These are phyloP conservation scores for Leccinum barrowsii DNA, from an alignment of 768 basidiomycete species.

Conservation along the genomic window DNA sequence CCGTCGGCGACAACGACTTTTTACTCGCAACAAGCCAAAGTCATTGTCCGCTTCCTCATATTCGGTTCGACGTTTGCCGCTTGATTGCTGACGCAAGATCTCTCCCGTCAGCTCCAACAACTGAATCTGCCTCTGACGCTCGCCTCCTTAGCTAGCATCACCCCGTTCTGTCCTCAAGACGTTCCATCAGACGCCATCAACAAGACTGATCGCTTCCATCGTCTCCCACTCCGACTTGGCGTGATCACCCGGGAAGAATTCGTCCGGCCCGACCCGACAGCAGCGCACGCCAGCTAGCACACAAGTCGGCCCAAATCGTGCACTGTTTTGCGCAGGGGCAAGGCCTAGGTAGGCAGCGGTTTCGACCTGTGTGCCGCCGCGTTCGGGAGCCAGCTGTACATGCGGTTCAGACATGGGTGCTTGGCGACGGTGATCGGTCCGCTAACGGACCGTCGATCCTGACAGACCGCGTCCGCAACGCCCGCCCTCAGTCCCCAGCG, in stretches of 20 bases:
- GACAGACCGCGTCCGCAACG: conserved; percentile 12
- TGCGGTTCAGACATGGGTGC: not conserved
- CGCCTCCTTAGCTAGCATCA: conserved; percentile 61
- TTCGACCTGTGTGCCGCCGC: conserved; percentile 95
- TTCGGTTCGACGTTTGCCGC: not conserved
- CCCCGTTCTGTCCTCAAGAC: conserved; percentile 71
- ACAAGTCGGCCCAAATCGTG: conserved; percentile 91
- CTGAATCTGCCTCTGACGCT: conserved; percentile 60
- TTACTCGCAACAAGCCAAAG: conserved; percentile 90
- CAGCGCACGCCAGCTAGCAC: conserved; percentile 63
- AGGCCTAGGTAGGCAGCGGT: conserved; percentile 89
- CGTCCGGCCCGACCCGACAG: conserved; percentile 31
- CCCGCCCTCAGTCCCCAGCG: conserved; percentile 55
- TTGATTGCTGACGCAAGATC: conserved; percentile 1
- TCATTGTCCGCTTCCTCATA: conserved; percentile 25
- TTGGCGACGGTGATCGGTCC: not conserved
- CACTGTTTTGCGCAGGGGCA: conserved; percentile 98
- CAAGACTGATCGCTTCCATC: conserved; percentile 95
- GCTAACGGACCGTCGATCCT: not conserved
- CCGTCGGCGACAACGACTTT: conserved; percentile 98
- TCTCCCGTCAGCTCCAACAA: conserved; percentile 51
- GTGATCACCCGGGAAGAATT: conserved; percentile 57
- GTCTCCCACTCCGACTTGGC: conserved; percentile 75
- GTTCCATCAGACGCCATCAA: conserved; percentile 71
- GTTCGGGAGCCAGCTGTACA: too few species aligned